Base-by-base conservation (phyloP, 2,329 filamentous ascomycete genomes). In the Ceratocystis cubensis region DNA sequence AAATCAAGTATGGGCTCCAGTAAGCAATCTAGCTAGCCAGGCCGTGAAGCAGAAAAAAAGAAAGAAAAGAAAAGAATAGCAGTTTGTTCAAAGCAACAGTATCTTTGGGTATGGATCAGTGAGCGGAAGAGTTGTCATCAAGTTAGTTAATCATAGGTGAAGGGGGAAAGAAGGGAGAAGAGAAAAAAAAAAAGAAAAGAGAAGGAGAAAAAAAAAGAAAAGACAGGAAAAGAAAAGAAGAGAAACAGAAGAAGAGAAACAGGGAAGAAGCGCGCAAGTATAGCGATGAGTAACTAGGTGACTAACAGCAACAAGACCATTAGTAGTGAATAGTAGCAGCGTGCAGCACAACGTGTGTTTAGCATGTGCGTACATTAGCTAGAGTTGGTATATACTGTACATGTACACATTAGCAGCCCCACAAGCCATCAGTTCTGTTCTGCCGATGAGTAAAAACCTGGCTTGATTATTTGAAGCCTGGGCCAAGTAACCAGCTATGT, bases 191-290 rank as follows among this genome's bases (percentile, higher is more conserved):
- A 20, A 30, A 17, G 20, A 28, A 15, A 46, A 17, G n/a, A 28
- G 48, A 48, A 15, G 8, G 28, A 48, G 33, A n/a, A 59, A 30
- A 61, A 28, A 50, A 57, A 44, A 15, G 15, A 28, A 41, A 28
- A 28, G 20, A n/a, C 22, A 25, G 22, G 6, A 50, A 57, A 44
- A 15, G 15, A 28, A 41, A 20, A 28, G 20, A n/a, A 44, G 3
- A 57, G 30, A 41, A 65, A 56, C 8, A n/a, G 25, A 56, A 28
- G 50, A 65, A 63, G 50, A 64, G 25, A 63, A 45, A 53, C 37
- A 46, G 33, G 59, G 53, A 45, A 48, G 59, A 57, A 44, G 64
- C 53, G 41, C 25, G 1, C 13, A 41, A 41, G 13, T 41, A 41
- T 13, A 13, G 37, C 37, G 37, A 41, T 15, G 37, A 41, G 37